These are phyloP conservation scores for Cladosporium sp. DNA, from an alignment of 2,329 filamentous ascomycete genomes.

Conservation along the genomic window DNA sequence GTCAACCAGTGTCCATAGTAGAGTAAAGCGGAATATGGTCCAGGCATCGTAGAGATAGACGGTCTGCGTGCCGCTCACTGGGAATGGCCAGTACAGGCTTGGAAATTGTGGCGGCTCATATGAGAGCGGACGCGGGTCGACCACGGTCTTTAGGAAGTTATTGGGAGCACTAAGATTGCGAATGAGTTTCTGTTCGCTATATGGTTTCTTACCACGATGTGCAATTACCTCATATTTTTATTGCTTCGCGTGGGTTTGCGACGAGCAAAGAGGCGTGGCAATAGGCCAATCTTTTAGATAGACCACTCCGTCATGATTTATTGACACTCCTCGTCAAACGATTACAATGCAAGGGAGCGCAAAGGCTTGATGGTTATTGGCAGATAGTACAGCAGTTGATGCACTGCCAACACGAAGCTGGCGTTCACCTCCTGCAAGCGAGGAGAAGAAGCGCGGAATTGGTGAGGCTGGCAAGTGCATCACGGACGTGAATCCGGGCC, in stretches of 20 bases:
- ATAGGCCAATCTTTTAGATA: not conserved
- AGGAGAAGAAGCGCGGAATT: not conserved
- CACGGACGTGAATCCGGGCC: not conserved
- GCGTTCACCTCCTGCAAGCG: not conserved
- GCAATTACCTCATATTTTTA: not conserved
- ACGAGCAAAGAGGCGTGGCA: not conserved
- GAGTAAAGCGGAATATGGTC: conserved; percentile 84
- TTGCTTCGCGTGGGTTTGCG: not conserved
- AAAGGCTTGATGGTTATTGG: not conserved
- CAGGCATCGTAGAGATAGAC: conserved; percentile 66
- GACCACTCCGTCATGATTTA: not conserved
- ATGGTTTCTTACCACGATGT: not conserved
- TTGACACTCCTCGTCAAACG: too few relatives aligned
- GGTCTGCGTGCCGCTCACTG: conserved; percentile 52
- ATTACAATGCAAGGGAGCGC: too few relatives aligned
- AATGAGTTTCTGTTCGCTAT: not conserved
- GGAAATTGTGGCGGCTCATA: conserved; percentile 73
- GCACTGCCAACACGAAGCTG: not conserved
- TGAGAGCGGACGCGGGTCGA: conserved; percentile 47
- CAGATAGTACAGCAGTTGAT: not conserved
- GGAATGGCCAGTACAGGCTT: conserved; percentile 72
- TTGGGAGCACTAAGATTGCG: conserved; percentile 1
- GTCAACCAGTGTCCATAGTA: conserved; percentile 80
- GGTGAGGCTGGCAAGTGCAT: conserved; percentile 1
- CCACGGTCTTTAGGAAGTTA: conserved; percentile 43